Evolutionary conservation across 352 stramenopile genomes (phyloP).

Genomic region (Globisporangium yorkense): DNA sequence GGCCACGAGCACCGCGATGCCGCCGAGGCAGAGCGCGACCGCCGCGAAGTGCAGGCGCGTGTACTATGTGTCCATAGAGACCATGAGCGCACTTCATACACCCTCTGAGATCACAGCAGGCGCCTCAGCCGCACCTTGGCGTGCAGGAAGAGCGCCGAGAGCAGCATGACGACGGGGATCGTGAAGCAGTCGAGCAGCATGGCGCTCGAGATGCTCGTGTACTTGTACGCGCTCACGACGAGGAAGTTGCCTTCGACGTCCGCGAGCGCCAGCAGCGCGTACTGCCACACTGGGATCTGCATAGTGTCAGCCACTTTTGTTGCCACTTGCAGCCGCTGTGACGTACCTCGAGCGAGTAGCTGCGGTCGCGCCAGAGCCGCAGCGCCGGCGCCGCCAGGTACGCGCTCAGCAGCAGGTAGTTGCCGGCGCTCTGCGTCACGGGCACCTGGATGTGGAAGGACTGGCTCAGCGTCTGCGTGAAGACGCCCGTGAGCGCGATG

Average conservation of each 20-base stretch:
- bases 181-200: constrained; percentile 96
- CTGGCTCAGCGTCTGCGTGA: constrained; percentile 76
- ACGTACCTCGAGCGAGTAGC: constrained; percentile 43
- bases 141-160: constrained; percentile 86
- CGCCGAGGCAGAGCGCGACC: constrained; percentile 79
- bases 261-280: constrained; percentile 87
- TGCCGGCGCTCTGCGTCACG: constrained; percentile 66
- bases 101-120: background rate
- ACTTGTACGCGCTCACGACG: constrained; percentile 93
- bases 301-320: background rate
- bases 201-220: constrained; percentile 94
- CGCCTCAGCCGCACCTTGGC: constrained; percentile 29
- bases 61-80: constrained; percentile 38
- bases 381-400: constrained; percentile 47
- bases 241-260: constrained; percentile 96
- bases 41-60: constrained; percentile 61
- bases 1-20: constrained; percentile 79
- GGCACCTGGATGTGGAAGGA: constrained; percentile 79
- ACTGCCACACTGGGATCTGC: constrained; percentile 81
- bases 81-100: background rate
- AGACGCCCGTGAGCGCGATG: constrained; percentile 85
- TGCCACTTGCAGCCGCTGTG: background rate
- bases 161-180: constrained; percentile 93
- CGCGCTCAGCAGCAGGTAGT: constrained; percentile 59
- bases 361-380: constrained; percentile 30